Evolutionary conservation across 75 land plant genomes (phyloP).

Genomic region (Pseudotsuga menziesii): DNA sequence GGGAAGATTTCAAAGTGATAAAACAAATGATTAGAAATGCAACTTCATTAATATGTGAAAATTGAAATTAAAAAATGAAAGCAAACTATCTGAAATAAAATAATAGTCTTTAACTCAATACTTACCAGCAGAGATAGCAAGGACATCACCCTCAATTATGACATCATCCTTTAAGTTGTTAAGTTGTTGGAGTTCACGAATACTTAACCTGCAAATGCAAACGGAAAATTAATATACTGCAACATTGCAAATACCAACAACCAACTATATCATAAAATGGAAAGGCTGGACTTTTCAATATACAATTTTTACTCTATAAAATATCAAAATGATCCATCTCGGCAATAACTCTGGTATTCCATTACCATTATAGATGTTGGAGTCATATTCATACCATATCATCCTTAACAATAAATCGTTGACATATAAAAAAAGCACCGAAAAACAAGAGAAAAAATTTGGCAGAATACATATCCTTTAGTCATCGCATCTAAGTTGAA

Average conservation of each 20-base stretch:
- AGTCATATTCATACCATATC: background rate
- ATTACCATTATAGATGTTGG: background rate
- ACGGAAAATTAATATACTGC: background rate
- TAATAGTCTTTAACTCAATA: background rate
- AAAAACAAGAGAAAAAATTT: too few relatives aligned
- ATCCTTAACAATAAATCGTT: background rate
- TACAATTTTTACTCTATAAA: background rate
- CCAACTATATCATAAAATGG: background rate
- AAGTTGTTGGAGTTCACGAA: conserved; percentile 22
- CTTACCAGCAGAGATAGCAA: conserved; percentile 25
- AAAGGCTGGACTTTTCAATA: background rate
- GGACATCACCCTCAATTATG: conserved; percentile 33
- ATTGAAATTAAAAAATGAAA: background rate
- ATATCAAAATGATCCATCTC: background rate
- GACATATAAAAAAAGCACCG: too few relatives aligned
- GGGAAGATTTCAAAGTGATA: background rate
- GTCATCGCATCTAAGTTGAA: too few relatives aligned
- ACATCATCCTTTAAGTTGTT: conserved; percentile 36
- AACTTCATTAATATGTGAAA: background rate
- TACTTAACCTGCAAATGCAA: conserved; percentile 14
- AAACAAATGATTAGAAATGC: background rate
- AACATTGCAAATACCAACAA: conserved; percentile 3
- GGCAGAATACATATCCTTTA: too few relatives aligned
- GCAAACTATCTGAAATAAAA: background rate
- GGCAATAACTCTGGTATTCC: background rate